Percentiles rank a stretch among this genome's conserved stretches.
These are phyloP conservation scores for Serendipita sp. DNA, from an alignment of 768 basidiomycete genomes.

Conservation along the genomic window DNA sequence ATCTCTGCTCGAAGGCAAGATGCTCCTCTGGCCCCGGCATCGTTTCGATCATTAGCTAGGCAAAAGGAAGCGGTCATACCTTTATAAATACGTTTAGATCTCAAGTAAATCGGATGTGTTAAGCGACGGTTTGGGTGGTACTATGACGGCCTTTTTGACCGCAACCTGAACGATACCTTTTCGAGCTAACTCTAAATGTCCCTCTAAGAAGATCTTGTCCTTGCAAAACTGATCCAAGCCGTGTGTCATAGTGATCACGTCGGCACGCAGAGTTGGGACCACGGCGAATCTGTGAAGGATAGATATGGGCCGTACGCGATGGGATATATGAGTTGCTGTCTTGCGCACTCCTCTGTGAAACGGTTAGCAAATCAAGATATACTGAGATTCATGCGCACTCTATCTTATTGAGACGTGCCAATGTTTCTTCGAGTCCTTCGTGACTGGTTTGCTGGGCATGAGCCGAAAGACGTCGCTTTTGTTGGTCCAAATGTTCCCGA, in stretches of 20 bases:
- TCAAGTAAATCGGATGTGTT: constrained; percentile 5
- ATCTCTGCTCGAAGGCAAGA: neutral
- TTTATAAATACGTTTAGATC: neutral
- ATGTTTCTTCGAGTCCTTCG: neutral
- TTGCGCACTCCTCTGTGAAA: too few relatives aligned
- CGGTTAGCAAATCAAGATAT: too few relatives aligned
- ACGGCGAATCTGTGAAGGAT: too few relatives aligned
- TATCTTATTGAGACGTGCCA: neutral
- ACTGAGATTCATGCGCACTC: neutral
- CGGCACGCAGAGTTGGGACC: too few relatives aligned
- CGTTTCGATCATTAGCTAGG: neutral
- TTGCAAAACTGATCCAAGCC: neutral
- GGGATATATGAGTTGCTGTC: too few relatives aligned
- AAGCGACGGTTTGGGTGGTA: neutral
- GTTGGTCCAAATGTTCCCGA: neutral
- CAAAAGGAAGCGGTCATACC: neutral
- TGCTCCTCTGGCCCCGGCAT: constrained; percentile 2
- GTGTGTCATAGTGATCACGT: neutral
- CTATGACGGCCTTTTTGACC: neutral
- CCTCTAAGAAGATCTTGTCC: constrained; percentile 12
- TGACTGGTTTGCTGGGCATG: neutral
- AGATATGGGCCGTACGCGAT: too few relatives aligned
- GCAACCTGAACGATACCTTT: constrained; percentile 20
- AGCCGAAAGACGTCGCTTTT: neutral
- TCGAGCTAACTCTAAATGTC: constrained; percentile 18